These are phyloP conservation scores for Aureobasidium leucospermi DNA, from an alignment of 2,329 filamentous ascomycete species.

Conservation along the genomic window DNA sequence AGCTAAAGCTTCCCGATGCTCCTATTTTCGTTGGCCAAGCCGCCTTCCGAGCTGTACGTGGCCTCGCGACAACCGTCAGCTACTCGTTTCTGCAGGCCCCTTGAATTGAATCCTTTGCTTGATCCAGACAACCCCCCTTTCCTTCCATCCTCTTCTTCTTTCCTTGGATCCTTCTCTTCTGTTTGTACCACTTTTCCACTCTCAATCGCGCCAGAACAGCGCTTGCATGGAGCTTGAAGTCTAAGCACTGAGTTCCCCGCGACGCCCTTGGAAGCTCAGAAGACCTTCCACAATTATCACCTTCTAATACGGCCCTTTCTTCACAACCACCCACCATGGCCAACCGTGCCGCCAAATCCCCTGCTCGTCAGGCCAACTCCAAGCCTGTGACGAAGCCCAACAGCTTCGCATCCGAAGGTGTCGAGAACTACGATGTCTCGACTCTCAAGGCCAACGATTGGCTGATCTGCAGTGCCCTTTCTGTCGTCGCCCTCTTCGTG, in stretches of 20 bases:
- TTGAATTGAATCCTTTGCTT: not conserved
- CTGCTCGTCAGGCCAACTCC: slow-evolving; percentile 1
- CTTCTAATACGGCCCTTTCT: slow-evolving; percentile 5
- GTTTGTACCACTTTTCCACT: not conserved
- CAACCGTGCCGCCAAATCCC: slow-evolving; percentile 13
- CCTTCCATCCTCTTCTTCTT: slow-evolving; percentile 1
- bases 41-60: slow-evolving; percentile 6
- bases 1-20: not conserved
- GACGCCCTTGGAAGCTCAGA: not conserved
- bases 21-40: not conserved
- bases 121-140: not conserved
- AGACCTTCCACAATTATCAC: slow-evolving; percentile 7
- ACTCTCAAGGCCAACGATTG: slow-evolving; percentile 78
- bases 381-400: not conserved
- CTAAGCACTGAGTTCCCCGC: slow-evolving; percentile 6
- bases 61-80: not conserved
- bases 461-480: slow-evolving; percentile 64
- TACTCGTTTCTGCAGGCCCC: not conserved
- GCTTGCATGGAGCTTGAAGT: slow-evolving; percentile 12
- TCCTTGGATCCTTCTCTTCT: slow-evolving; percentile 2
- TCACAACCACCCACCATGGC: not conserved
- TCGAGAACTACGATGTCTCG: slow-evolving; percentile 87
- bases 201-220: not conserved
- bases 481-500: slow-evolving; percentile 67
- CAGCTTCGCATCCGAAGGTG: slow-evolving; percentile 69